phyloP scores from a whole-genome alignment of 2,329 filamentous ascomycete genomes.

The Pseudogymnoascus sp. region DNA sequence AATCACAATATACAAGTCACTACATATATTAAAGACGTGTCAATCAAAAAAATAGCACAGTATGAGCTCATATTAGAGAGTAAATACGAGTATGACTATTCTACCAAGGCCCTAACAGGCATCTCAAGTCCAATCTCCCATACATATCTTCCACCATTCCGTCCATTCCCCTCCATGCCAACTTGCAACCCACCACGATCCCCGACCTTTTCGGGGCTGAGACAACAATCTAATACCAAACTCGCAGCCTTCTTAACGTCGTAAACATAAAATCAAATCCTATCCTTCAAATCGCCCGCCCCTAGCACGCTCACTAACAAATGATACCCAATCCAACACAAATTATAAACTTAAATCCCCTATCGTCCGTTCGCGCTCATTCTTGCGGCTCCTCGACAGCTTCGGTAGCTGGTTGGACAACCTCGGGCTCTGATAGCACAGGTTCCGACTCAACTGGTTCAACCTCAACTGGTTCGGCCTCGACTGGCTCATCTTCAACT shows the following conservation, averaged over 20 bases:
- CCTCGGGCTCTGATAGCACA: background rate
- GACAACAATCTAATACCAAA: background rate
- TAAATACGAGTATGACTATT: background rate
- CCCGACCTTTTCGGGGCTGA: background rate
- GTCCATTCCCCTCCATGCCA: background rate
- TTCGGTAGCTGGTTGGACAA: background rate
- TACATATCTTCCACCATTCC: background rate
- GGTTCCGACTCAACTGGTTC: background rate
- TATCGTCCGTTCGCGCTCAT: background rate
- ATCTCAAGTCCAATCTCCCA: background rate
- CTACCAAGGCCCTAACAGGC: background rate
- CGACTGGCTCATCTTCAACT: background rate
- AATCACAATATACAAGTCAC: background rate
- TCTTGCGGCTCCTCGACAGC: background rate
- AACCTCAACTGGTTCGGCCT: background rate
- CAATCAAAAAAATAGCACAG: background rate
- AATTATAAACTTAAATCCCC: background rate
- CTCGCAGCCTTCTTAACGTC: background rate
- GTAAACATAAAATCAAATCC: background rate
- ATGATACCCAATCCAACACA: background rate
- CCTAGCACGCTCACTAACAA: background rate
- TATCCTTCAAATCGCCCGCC: conserved; percentile 1
- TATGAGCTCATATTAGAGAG: background rate
- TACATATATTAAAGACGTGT: background rate
- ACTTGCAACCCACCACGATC: background rate